These are phyloP conservation scores for Ensete glaucum DNA, from an alignment of 176 grass and related monocot genomes.

Conservation along the genomic window DNA sequence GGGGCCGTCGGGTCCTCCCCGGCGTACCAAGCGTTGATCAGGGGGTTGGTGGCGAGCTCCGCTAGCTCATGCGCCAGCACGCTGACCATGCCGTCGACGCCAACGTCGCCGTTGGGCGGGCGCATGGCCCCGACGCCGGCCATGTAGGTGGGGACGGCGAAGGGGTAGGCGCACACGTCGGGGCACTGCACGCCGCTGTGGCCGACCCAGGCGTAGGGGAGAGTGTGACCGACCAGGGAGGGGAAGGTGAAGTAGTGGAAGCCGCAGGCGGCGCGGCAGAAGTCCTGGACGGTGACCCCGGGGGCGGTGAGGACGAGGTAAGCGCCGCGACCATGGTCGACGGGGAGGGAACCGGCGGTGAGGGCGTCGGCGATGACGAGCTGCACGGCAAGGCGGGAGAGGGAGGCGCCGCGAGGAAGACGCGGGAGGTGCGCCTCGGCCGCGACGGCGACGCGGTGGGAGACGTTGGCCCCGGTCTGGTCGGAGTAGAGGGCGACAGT, in stretches of 20 bases:
- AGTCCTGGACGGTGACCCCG: slow-evolving; percentile 5
- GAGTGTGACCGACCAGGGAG: slow-evolving; percentile 6
- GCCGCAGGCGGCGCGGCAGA: slow-evolving; percentile 7
- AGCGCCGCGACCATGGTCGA: slow-evolving; percentile 7
- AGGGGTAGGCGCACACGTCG: slow-evolving; percentile 43
- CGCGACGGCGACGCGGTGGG: slow-evolving; percentile 2
- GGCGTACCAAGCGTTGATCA: slow-evolving; percentile 87
- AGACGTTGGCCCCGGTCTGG: slow-evolving; percentile 15
- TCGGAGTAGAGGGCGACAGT: slow-evolving; percentile 11
- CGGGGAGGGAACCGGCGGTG: not conserved
- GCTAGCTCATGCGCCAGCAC: slow-evolving; percentile 94
- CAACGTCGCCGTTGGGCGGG: slow-evolving; percentile 61
- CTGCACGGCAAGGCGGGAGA: slow-evolving; percentile 8
- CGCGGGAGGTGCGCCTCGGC: slow-evolving; percentile 1
- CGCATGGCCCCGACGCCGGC: slow-evolving; percentile 24
- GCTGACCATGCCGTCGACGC: slow-evolving; percentile 87
- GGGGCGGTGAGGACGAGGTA: slow-evolving; percentile 11
- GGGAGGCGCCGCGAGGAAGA: slow-evolving; percentile 2
- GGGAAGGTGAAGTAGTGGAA: slow-evolving; percentile 13
- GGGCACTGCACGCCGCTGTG: slow-evolving; percentile 16
- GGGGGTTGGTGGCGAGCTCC: slow-evolving; percentile 71
- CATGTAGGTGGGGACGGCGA: slow-evolving; percentile 68
- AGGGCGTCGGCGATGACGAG: slow-evolving; percentile 12
- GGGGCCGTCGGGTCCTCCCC: slow-evolving; percentile 58
- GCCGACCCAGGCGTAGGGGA: slow-evolving; percentile 15